These are phyloP conservation scores for Backusella tarrabulga DNA, from an alignment of 192 early-diverging fungal species.

Conservation along the genomic window DNA sequence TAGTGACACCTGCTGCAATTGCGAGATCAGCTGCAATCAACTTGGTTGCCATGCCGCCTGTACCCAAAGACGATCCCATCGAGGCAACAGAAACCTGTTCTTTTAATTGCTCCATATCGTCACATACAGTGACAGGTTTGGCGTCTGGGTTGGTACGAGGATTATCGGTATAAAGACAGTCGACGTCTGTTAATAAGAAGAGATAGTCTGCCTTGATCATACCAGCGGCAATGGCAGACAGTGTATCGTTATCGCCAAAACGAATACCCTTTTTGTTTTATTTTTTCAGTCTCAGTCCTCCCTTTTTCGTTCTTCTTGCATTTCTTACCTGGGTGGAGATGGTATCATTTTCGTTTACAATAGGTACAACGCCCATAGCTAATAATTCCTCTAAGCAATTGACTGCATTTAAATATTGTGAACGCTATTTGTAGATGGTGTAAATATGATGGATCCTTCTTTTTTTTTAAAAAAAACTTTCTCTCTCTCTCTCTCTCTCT, in stretches of 20 bases:
- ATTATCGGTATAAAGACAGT: constrained; percentile 96
- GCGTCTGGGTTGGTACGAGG: constrained; percentile 90
- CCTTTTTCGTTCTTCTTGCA: not conserved
- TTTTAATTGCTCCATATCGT: constrained; percentile 79
- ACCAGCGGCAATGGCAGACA: constrained; percentile 95
- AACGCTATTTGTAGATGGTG: constrained; percentile 58
- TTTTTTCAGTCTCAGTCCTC: not conserved
- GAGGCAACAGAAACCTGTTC: constrained; percentile 82
- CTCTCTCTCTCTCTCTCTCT: constrained; percentile 17
- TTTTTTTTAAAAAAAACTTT: too few relatives aligned
- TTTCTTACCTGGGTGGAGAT: constrained; percentile 58
- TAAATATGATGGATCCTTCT: not conserved
- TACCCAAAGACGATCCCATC: constrained; percentile 87
- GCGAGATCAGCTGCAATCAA: constrained; percentile 97
- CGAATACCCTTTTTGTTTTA: constrained; percentile 71
- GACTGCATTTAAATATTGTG: constrained; percentile 96
- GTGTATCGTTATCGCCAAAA: constrained; percentile 98
- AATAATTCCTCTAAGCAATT: constrained; percentile 91
- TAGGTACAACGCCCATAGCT: constrained; percentile 89
- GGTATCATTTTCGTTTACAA: constrained; percentile 99
- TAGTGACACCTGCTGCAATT: constrained; percentile 87
- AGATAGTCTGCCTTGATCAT: constrained; percentile 97
- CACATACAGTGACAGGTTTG: constrained; percentile 77
- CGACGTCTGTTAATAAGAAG: constrained; percentile 97
- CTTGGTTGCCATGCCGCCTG: constrained; percentile 99